A percentile compares a stretch with the other conserved stretches of the same genome.
Conservation (phyloP, 495 filamentous ascomycete genomes). For the Aspergillus incahuasiensis region DNA sequence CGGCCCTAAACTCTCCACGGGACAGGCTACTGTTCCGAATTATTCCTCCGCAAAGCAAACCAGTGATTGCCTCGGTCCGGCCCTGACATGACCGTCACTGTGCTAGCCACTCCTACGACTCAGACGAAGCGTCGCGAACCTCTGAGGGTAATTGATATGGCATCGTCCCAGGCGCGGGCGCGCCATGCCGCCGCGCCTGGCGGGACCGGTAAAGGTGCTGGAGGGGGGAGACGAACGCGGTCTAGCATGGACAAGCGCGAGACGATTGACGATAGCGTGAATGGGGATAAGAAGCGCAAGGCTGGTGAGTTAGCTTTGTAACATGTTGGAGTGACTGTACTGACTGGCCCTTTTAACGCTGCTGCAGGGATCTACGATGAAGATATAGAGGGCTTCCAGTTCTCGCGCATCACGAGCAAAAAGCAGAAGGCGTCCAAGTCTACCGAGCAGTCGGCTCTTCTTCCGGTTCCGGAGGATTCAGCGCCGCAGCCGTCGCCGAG, state of each 20-base stretch:
- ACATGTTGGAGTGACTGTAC: background rate
- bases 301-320: constrained; percentile 34
- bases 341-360: background rate
- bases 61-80: constrained; percentile 8
- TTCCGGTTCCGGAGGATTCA: constrained; percentile 27
- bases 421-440: constrained; percentile 33
- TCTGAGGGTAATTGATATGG: constrained; percentile 41
- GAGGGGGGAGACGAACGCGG: constrained; percentile 32
- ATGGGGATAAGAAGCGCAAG: constrained; percentile 37
- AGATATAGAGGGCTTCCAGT: constrained; percentile 52
- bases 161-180: constrained; percentile 40
- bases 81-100: constrained; percentile 47
- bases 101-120: constrained; percentile 35
- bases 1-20: background rate
- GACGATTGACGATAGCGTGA: constrained; percentile 24
- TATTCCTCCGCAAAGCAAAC: background rate
- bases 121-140: constrained; percentile 45
- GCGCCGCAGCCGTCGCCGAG: constrained; percentile 31
- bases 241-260: constrained; percentile 39
- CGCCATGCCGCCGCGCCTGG: constrained; percentile 31
- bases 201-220: constrained; percentile 23
- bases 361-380: constrained; percentile 45
- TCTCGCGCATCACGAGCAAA: constrained; percentile 44
- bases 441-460: constrained; percentile 15
- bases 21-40: background rate